Percentiles rank a stretch among this genome's conserved stretches.
Evolutionary conservation across 2,329 filamentous ascomycete genomes (phyloP).

Genomic region (Trichocomaceae sp.): DNA sequence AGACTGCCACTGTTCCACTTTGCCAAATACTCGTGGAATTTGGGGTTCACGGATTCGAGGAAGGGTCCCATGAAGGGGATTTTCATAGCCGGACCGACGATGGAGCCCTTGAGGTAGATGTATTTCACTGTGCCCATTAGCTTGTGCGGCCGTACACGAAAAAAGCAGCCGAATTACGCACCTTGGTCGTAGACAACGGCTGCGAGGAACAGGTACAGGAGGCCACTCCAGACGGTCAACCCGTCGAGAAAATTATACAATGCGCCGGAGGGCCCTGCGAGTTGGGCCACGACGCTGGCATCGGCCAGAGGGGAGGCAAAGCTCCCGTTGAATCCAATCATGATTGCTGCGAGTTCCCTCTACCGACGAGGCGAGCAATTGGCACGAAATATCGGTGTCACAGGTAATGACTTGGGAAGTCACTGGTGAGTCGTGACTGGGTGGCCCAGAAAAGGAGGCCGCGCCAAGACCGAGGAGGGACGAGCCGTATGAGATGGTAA

Average conservation of each 20-base stretch:
- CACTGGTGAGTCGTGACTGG: no score
- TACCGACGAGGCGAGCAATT: not conserved
- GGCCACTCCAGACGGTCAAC: conserved; percentile 58
- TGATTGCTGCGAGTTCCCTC: conserved; percentile 14
- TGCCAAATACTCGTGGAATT: conserved; percentile 81
- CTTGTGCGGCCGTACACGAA: not conserved
- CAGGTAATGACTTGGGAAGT: not conserved
- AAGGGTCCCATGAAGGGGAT: conserved; percentile 92
- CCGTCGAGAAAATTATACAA: conserved; percentile 49
- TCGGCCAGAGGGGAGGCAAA: conserved; percentile 64
- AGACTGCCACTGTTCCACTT: conserved; percentile 90
- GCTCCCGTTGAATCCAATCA: conserved; percentile 55
- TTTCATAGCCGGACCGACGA: conserved; percentile 69
- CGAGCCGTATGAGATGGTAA: not conserved
- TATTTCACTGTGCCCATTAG: conserved; percentile 57
- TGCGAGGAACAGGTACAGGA: conserved; percentile 63
- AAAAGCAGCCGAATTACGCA: conserved; percentile 43
- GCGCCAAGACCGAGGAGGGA: conserved; percentile 8
- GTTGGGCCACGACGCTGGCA: conserved; percentile 52
- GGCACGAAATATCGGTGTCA: not conserved
- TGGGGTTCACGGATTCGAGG: conserved; percentile 81
- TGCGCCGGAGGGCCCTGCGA: conserved; percentile 42
- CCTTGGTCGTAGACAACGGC: conserved; percentile 84
- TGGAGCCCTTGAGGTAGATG: conserved; percentile 65
- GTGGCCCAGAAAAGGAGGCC: conserved; percentile 12